These are phyloP conservation scores for Cryptococcus sp. DNA, from an alignment of 1,284 basidiomycete species.

Conservation along the genomic window DNA sequence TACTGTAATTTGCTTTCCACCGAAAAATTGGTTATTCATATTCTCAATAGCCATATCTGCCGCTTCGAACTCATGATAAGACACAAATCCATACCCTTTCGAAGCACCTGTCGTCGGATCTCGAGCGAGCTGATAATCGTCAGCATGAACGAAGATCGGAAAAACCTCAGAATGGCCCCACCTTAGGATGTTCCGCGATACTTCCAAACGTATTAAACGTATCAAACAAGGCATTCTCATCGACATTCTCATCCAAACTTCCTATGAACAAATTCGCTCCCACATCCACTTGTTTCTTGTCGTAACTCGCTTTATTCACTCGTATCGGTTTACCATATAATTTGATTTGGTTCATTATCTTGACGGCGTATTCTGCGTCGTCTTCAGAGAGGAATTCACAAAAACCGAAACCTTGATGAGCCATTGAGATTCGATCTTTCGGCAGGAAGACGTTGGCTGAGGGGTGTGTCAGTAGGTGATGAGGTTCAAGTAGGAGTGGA, in stretches of 20 bases:
- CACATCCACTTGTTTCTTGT: slow-evolving; percentile 96
- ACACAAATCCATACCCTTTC: slow-evolving; percentile 95
- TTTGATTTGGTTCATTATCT: slow-evolving; percentile 99
- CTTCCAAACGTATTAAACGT: slow-evolving; percentile 93
- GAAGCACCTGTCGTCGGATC: slow-evolving; percentile 78
- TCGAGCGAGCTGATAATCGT: slow-evolving; percentile 68
- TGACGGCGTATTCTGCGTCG: slow-evolving; percentile 98
- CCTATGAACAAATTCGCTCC: slow-evolving; percentile 97
- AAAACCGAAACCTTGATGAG: slow-evolving; percentile 98
- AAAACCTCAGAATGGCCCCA: slow-evolving; percentile 44
- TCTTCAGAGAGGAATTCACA: slow-evolving; percentile 98
- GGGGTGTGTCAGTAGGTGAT: neutral
- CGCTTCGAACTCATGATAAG: slow-evolving; percentile 94
- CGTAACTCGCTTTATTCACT: slow-evolving; percentile 96
- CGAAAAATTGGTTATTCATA: slow-evolving; percentile 95
- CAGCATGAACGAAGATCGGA: neutral
- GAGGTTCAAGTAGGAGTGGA: slow-evolving; percentile 7
- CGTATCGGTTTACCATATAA: slow-evolving; percentile 96
- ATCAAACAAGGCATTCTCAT: slow-evolving; percentile 87
- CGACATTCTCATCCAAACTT: slow-evolving; percentile 87
- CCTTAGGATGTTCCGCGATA: slow-evolving; percentile 91
- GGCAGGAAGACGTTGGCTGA: slow-evolving; percentile 97
- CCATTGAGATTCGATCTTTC: slow-evolving; percentile 97
- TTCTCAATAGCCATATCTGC: slow-evolving; percentile 93
- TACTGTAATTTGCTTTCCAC: slow-evolving; percentile 94